A percentile compares a stretch with the other conserved stretches of the same genome.
These are phyloP conservation scores for Aureobasidium subglaciale DNA, from an alignment of 2,329 filamentous ascomycete genomes.

Conservation along the genomic window DNA sequence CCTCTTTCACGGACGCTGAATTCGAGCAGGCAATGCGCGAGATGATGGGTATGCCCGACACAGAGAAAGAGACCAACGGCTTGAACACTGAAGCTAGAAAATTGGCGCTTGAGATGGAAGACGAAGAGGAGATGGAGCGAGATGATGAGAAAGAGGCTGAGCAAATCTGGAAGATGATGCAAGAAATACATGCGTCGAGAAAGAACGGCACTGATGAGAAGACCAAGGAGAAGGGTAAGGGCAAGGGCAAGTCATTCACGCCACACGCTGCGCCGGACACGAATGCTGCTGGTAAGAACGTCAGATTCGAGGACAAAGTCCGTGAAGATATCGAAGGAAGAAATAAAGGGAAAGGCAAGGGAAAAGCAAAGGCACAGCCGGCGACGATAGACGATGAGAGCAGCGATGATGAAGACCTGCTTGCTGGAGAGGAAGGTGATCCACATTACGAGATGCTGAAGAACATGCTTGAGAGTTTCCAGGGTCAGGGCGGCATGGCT, in stretches of 20 bases:
- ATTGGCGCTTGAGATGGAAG: conserved; percentile 34
- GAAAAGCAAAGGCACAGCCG: conserved; percentile 24
- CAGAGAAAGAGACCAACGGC: conserved; percentile 28
- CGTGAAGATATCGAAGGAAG: background rate
- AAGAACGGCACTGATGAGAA: conserved; percentile 18
- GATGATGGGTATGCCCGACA: conserved; percentile 67
- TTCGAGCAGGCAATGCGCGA: conserved; percentile 85
- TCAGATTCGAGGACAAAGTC: conserved; percentile 2
- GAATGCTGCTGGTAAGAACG: conserved; percentile 13
- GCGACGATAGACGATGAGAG: conserved; percentile 45
- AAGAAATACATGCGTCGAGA: conserved; percentile 59
- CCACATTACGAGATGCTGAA: conserved; percentile 82
- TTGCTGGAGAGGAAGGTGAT: conserved; percentile 50
- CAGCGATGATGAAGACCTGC: conserved; percentile 36
- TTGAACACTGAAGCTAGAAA: conserved; percentile 29
- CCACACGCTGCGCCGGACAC: background rate
- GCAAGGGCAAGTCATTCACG: conserved; percentile 22
- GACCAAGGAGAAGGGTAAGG: conserved; percentile 20
- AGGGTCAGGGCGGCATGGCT: conserved; percentile 75
- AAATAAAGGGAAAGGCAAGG: conserved; percentile 13
- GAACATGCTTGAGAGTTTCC: conserved; percentile 88
- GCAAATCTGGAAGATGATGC: conserved; percentile 61
- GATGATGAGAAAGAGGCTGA: conserved; percentile 57
- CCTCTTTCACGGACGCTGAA: conserved; percentile 76
- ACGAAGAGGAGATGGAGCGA: conserved; percentile 33